Evolutionary conservation across 306 rosid species (phyloP), one percentile per base, ranked within the genome.

Genomic region (Carpinus viminea): DNA sequence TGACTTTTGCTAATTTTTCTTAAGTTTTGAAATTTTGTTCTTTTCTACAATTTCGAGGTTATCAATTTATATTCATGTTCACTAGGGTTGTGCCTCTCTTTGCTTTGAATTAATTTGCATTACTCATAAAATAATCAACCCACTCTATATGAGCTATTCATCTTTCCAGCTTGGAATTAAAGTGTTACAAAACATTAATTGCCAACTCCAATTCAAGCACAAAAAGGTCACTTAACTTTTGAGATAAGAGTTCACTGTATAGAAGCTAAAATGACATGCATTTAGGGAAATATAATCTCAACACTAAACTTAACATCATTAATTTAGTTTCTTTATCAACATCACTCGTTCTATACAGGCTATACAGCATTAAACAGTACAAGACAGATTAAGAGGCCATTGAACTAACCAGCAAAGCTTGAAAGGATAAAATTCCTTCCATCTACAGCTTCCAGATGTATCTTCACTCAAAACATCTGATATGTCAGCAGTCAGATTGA

Each of bases 391-490:
- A 64, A 17, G 12, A 64, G 70, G 16, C 70, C 70, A 64, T 17
- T 1, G 24, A 70, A 51, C 53, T 12, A n/a, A n/a, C 69, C 16
- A 12, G 55, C 52, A 81, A 71, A 60, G 66, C 38, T 41, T 60
- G 59, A 26, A 43, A 81, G 41, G n/a, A 20, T n/a, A 24, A 41
- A 41, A 76, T 26, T 9, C 77, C 53, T 75, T 59, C 43, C 10
- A 34, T 59, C 16, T 50, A 21, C 20, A 11, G 18, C 34, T 38
- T 62, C 70, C 46, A 28, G 21, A n/a, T n/a, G 34, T 16, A 61
- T 70, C 74, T 26, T 60, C 77, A 71, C 3, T 72, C 53, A 72
- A 6, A 61, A 17, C 73, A 72, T 26, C 50, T 66, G 21, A 18
- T 38, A 51, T 52, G 18, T 50, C 52, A 53, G 18, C 68, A 41